phyloP scores from a whole-genome alignment of 2,329 filamentous ascomycete genomes.

The Xylaria sp. region DNA sequence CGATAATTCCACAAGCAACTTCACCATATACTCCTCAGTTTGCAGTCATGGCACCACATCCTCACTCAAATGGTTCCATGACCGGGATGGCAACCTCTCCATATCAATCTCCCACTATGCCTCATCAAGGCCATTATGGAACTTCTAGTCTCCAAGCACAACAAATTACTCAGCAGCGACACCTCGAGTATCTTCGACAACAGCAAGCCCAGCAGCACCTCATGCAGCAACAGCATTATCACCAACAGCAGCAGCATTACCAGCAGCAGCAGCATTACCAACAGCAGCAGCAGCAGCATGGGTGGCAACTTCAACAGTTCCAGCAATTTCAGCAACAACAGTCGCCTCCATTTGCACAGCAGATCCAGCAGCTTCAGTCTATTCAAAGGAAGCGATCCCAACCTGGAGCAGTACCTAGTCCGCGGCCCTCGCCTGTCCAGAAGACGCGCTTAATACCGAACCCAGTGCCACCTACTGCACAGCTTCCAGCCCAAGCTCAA shows the following conservation, averaged over 20 bases:
- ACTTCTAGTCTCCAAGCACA: conserved; percentile 7
- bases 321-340: conserved; percentile 2
- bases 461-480: neutral
- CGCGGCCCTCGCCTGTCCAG: conserved; percentile 25
- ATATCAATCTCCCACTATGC: conserved; percentile 18
- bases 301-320: conserved; percentile 9
- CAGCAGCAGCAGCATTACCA: conserved; percentile 6
- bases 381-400: conserved; percentile 25
- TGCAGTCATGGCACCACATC: conserved; percentile 4
- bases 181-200: conserved; percentile 22
- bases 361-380: conserved; percentile 21
- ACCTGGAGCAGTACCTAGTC: conserved; percentile 23
- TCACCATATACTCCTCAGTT: conserved; percentile 27
- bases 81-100: conserved; percentile 18
- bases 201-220: conserved; percentile 22
- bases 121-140: conserved; percentile 32
- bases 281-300: conserved; percentile 25
- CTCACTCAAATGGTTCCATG: conserved; percentile 17
- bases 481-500: conserved; percentile 27
- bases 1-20: conserved; percentile 17
- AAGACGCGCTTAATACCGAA: neutral
- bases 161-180: conserved; percentile 14
- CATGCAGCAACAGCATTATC: conserved; percentile 5
- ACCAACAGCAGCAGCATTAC: conserved; percentile 19
- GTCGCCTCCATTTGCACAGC: conserved; percentile 12